phyloP scores from a whole-genome alignment of 2,329 filamentous ascomycete species.

The Xenoacremonium recifei region DNA sequence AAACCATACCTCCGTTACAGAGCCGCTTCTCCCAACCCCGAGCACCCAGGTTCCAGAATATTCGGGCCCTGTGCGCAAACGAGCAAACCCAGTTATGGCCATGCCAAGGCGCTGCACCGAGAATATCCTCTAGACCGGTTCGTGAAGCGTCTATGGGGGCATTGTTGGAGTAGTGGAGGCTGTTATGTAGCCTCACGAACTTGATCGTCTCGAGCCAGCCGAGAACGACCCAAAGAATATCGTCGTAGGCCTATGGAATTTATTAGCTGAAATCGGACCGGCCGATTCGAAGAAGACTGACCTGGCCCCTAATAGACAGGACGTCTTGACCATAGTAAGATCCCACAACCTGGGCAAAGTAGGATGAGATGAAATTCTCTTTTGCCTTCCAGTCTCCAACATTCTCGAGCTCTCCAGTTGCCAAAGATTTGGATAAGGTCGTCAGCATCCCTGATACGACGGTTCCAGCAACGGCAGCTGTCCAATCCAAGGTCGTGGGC shows the following conservation, averaged over 20 bases:
- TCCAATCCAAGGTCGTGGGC: slow-evolving; percentile 91
- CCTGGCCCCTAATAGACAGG: slow-evolving; percentile 65
- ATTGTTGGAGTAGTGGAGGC: slow-evolving; percentile 52
- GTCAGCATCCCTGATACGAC: slow-evolving; percentile 71
- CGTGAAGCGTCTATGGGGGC: slow-evolving; percentile 18
- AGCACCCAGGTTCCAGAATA: slow-evolving; percentile 82
- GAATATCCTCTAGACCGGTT: slow-evolving; percentile 29
- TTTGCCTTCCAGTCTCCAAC: slow-evolving; percentile 47
- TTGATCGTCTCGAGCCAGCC: slow-evolving; percentile 83
- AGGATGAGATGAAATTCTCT: slow-evolving; percentile 78
- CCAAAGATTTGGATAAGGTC: slow-evolving; percentile 64
- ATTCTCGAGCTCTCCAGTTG: slow-evolving; percentile 32
- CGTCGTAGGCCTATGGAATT: slow-evolving; percentile 72
- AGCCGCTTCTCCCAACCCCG: slow-evolving; percentile 78
- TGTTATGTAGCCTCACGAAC: slow-evolving; percentile 70
- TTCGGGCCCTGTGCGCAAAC: slow-evolving; percentile 77
- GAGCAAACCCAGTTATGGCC: slow-evolving; percentile 71
- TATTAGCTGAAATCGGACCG: too few relatives aligned
- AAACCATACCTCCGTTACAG: slow-evolving; percentile 86
- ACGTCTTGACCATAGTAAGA: slow-evolving; percentile 89
- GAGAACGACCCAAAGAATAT: slow-evolving; percentile 93
- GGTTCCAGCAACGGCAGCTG: slow-evolving; percentile 79
- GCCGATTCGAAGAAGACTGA: slow-evolving; percentile 19
- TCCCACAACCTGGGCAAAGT: slow-evolving; percentile 72
- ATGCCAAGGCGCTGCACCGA: slow-evolving; percentile 62